Base-by-base conservation (phyloP, 352 stramenopile genomes). In the Phytophthora sansomeana region DNA sequence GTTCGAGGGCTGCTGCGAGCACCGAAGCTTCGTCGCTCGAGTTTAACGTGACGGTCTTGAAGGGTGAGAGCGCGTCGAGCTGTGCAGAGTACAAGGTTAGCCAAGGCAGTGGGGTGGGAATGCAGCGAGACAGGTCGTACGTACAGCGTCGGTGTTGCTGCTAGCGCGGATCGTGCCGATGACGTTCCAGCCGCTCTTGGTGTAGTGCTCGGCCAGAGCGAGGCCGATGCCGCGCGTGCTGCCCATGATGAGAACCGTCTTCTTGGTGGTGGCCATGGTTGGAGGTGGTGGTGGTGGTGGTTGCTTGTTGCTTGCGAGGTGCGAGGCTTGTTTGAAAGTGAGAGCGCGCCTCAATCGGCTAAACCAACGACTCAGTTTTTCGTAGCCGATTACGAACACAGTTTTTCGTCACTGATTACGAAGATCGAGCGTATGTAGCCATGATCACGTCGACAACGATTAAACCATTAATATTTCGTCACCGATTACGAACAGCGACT, bases 111-210 rank as follows among this genome's bases (percentile, higher is more conserved):
- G 9, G 33, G 8, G 13, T 13, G 16, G 13, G 13, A 13, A n/a
- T 4, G 33, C 33, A 38, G 33, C 33, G 14, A 38, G 6, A 38
- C 33, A 16, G 16, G 35, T n/a, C 35, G 35, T 13, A 4, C 35
- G 35, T 41, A 53, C 46, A 4, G 19, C 11, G 6, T 36, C 30
- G n/a, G 46, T 41, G 16, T 36, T 53, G 14, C 28, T 53, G 46
- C 39, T 53, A 6, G 28, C 46, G 11, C 28, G 46, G 19, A 17
- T 11, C 11, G 46, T 53, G 46, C 46, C 46, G 29, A 53, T 39
- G 17, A 56, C 48, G 32, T 56, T 56, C 48, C 49, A 57, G 4
- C 33, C n/a, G 35, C 35, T 41, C 35, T 53, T 53, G 29, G 46
- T 53, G 46, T 53, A 53, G n/a, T 53, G 29, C 5, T 38, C 28